These are phyloP conservation scores for Trichosporon ovoides DNA, from an alignment of 1,284 basidiomycete species.

Conservation along the genomic window DNA sequence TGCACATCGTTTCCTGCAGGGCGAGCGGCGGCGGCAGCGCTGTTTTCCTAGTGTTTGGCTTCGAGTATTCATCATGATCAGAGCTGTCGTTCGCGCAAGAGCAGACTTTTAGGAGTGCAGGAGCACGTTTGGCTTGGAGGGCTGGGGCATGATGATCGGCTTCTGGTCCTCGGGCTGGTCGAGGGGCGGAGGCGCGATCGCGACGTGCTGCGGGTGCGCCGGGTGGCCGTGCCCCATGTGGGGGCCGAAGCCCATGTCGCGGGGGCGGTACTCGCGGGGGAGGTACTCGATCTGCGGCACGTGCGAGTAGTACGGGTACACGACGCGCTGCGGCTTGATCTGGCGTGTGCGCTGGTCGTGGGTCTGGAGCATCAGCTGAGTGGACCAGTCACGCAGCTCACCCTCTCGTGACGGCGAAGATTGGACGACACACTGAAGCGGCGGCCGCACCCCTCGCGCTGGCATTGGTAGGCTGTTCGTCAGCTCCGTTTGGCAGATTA, in stretches of 20 bases:
- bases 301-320: slow-evolving; percentile 2
- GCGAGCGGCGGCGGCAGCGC: too few species aligned
- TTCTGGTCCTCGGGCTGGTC: slow-evolving; percentile 1
- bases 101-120: not conserved
- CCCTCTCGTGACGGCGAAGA: slow-evolving; percentile 57
- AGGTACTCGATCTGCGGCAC: slow-evolving; percentile 1
- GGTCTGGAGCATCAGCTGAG: slow-evolving; percentile 5
- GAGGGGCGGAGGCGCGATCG: not conserved
- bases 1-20: too few species aligned
- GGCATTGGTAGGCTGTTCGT: slow-evolving; percentile 55
- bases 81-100: not conserved
- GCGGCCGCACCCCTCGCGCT: slow-evolving; percentile 53
- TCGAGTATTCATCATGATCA: not conserved
- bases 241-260: not conserved
- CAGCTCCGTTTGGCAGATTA: not conserved
- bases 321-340: not conserved
- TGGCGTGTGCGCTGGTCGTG: slow-evolving; percentile 11
- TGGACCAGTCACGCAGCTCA: slow-evolving; percentile 12
- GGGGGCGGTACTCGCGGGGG: slow-evolving; percentile 1
- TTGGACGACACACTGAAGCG: slow-evolving; percentile 61
- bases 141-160: slow-evolving; percentile 6
- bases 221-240: not conserved
- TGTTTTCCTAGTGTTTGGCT: too few species aligned
- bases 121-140: not conserved
- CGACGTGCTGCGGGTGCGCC: not conserved